Conservation (phyloP, 306 rosid genomes). For the Dryas drummondii region DNA sequence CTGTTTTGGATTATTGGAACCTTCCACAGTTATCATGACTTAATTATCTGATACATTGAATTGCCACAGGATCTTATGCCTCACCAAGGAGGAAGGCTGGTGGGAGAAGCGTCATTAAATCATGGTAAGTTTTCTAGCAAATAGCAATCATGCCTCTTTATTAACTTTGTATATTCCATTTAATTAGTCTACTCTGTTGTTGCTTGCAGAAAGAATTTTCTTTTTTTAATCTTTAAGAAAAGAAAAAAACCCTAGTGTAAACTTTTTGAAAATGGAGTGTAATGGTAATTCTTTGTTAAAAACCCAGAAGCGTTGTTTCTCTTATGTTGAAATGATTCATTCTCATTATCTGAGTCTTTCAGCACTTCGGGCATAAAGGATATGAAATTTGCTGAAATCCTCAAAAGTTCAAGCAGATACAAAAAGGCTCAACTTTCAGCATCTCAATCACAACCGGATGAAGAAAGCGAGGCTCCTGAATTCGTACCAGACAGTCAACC, state of each 20-base stretch:
- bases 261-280: neutral
- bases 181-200: neutral
- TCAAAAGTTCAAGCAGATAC: conserved; percentile 65
- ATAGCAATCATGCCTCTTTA: neutral
- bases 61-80: conserved; percentile 47
- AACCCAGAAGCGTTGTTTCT: conserved; percentile 1
- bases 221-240: neutral
- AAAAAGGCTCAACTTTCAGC: conserved; percentile 64
- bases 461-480: conserved; percentile 34
- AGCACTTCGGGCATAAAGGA: conserved; percentile 45
- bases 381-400: conserved; percentile 38
- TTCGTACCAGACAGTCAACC: conserved; percentile 68
- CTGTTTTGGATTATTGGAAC: conserved; percentile 3
- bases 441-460: conserved; percentile 49
- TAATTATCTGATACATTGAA: conserved; percentile 23
- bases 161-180: neutral
- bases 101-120: conserved; percentile 40
- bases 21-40: conserved; percentile 21
- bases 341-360: neutral
- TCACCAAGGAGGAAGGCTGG: conserved; percentile 30
- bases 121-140: conserved; percentile 40
- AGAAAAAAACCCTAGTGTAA: neutral
- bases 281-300: neutral
- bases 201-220: neutral
- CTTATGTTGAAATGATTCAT: conserved; percentile 15